Base-by-base conservation (phyloP, 345 rosid species). In the Eucalyptus urophylla region DNA sequence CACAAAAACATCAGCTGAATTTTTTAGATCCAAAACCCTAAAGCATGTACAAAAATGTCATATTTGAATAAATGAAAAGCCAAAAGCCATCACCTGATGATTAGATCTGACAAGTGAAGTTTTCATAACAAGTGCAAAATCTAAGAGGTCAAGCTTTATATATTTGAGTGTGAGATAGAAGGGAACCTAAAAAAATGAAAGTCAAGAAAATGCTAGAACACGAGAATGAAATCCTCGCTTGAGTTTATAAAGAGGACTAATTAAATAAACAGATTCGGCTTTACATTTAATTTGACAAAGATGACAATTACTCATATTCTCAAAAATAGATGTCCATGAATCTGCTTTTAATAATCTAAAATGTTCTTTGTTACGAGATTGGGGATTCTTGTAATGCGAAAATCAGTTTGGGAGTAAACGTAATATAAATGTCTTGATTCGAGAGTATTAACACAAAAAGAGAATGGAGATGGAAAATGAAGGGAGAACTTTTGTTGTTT, bases 91-190 rank as follows among this genome's bases (percentile, higher is more conserved):
- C 29, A 1, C 62, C 6, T 10, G 14, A 10, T 10, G 6, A 56
- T 56, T 56, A 56, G 29, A 24, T 56, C 62, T 6, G 13, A 56
- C 1, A 0, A 10, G 62, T 24, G 62, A 24, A 56, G 62, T 56
- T 56, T 56, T 56, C 29, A 56, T 10, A 56, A 24, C 29, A 9
- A 56, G 29, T 24, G 62, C 0, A 56, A 56, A 21, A 22, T 54
- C 11, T 8, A 2, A 54, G 1, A 54, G 27, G 9, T 56, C 62
- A 56, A 8, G 6, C 13, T 9, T 56, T 24, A 56, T 56, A 4
- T 24, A 56, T 5, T 22, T 56, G 12, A 2, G 5, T 24, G 29
- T 2, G 1, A 22, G 62, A 24, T 0, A 0, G 12, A 54, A 54
- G 62, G 3, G 13, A 56, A 22, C 13, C 5, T 56, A 1, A 56